Evolutionary conservation across 371 early-diverging fungal species (phyloP), one percentile per base, ranked within the genome.

Genomic region (Fennellomyces sp.): DNA sequence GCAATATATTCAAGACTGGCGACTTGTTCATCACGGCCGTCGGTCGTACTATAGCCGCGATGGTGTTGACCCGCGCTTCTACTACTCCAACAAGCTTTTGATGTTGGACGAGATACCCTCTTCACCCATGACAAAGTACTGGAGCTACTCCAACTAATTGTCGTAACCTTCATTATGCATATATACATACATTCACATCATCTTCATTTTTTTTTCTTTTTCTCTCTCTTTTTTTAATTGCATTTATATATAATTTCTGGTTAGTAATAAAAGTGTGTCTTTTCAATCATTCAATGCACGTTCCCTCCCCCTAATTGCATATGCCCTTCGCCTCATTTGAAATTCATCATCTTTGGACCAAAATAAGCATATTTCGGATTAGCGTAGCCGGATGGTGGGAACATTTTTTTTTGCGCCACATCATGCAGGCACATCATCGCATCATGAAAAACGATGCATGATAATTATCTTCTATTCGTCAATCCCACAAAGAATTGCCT

Each of bases 51-150:
- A 69, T 35, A 60, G 60, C 19, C 65, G 63, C 41, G 48, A 35
- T 15, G 19, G 45, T 33, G 50, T 64, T 10, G 70, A 72, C 10
- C 72, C 76, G 0, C 60, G 59, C 15, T 66, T 58, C 21, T 35
- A 50, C 19, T 71, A 75, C 49, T 69, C 75, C 5, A 70, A 71
- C 56, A 75, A 75, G 27, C 56, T 75, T 15, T 21, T 69, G 15
- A 29, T 75, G 58, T 21, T 30, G 19, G 58, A 63, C 17, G 36
- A 56, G 29, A 28, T 39, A 11, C 55, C 27, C 23, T 29, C 61
- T 17, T 75, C 76, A 21, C 68, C 76, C 39, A 72, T 75, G 72
- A 60, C 60, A 29, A 58, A 55, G 17, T 75, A 75, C 47, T 72
- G 72, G 69, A 52, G 67, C 23, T 75, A 66, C 50, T 72, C 67